Percentiles rank a stretch among this genome's conserved stretches.
phyloP scores from a whole-genome alignment of 345 rosid species.

The Cardiospermum halicacabum region DNA sequence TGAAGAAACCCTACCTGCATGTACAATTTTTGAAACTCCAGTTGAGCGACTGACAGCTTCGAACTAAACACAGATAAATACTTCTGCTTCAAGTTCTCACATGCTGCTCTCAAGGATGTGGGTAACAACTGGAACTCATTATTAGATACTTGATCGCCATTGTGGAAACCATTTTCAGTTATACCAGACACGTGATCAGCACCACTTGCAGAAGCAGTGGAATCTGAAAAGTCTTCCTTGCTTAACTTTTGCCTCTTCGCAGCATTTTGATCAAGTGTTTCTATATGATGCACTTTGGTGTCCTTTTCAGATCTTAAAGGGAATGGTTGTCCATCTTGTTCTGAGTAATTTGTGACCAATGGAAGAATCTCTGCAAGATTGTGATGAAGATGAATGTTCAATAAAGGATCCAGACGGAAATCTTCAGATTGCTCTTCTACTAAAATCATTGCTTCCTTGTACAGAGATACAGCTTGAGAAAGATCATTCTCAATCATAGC shows the following conservation, averaged over 20 bases:
- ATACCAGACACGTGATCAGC: constrained; percentile 15
- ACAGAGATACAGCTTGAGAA: constrained; percentile 60
- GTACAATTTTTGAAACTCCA: constrained; percentile 64
- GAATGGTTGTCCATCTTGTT: constrained; percentile 25
- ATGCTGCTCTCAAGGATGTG: constrained; percentile 33
- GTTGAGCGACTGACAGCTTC: constrained; percentile 62
- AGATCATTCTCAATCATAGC: constrained; percentile 68
- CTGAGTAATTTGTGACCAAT: constrained; percentile 24
- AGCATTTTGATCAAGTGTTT: constrained; percentile 28
- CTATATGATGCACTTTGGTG: constrained; percentile 31
- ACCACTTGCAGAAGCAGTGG: constrained; percentile 22
- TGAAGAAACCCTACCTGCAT: constrained; percentile 49
- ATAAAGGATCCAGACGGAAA: constrained; percentile 82
- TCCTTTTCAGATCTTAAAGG: constrained; percentile 31
- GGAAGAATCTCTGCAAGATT: constrained; percentile 77
- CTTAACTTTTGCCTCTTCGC: constrained; percentile 44
- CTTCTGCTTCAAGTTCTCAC: constrained; percentile 65
- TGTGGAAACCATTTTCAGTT: constrained; percentile 26
- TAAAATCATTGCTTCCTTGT: constrained; percentile 69
- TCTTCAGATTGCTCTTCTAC: constrained; percentile 68
- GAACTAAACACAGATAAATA: constrained; percentile 64
- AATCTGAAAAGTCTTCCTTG: constrained; percentile 25
- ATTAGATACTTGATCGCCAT: constrained; percentile 27
- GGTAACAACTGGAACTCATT: constrained; percentile 28
- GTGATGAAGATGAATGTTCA: constrained; percentile 90